These are phyloP conservation scores for Phytopythium vexans DNA, from an alignment of 352 stramenopile genomes.

Conservation along the genomic window DNA sequence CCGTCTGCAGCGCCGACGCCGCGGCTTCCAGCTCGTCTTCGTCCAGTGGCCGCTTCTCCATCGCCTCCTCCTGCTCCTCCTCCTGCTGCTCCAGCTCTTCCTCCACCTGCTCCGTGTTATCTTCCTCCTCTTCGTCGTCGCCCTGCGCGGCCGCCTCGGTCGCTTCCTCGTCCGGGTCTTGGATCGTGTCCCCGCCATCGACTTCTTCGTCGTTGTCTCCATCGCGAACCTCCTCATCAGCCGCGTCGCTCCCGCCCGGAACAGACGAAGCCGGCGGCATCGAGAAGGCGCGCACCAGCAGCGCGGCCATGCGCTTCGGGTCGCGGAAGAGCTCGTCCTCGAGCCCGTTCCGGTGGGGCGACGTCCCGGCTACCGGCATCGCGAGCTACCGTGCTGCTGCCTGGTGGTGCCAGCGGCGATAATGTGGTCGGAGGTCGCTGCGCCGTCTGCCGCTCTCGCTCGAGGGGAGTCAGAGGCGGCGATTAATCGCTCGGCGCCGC, in stretches of 20 bases:
- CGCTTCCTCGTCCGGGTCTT: slow-evolving; percentile 1
- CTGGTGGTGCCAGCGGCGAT: too few species aligned
- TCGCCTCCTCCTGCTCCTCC: slow-evolving; percentile 2
- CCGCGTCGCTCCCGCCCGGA: slow-evolving; percentile 6
- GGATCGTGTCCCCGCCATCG: slow-evolving; percentile 6
- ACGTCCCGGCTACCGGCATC: neutral
- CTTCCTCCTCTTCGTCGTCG: slow-evolving; percentile 51
- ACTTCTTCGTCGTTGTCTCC: slow-evolving; percentile 30
- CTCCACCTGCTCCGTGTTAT: slow-evolving; percentile 30
- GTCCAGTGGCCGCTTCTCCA: slow-evolving; percentile 24
- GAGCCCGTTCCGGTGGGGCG: neutral
- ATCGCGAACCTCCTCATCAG: neutral
- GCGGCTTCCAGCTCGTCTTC: slow-evolving; percentile 43
- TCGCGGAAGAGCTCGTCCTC: slow-evolving; percentile 23
- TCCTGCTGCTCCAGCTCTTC: slow-evolving; percentile 32
- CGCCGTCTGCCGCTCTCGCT: too few species aligned
- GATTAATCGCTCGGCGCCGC: too few species aligned
- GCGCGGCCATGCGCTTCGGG: slow-evolving; percentile 35
- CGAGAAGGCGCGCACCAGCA: slow-evolving; percentile 45
- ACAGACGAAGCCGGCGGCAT: neutral
- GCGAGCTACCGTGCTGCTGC: too few species aligned
- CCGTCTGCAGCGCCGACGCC: slow-evolving; percentile 45
- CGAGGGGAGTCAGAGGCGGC: too few species aligned
- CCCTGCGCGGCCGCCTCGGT: slow-evolving; percentile 10
- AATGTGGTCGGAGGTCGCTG: too few species aligned